Percentiles rank a stretch among this genome's conserved stretches.
Conservation (phyloP, 352 stramenopile species). For the Peronospora tabacina region DNA sequence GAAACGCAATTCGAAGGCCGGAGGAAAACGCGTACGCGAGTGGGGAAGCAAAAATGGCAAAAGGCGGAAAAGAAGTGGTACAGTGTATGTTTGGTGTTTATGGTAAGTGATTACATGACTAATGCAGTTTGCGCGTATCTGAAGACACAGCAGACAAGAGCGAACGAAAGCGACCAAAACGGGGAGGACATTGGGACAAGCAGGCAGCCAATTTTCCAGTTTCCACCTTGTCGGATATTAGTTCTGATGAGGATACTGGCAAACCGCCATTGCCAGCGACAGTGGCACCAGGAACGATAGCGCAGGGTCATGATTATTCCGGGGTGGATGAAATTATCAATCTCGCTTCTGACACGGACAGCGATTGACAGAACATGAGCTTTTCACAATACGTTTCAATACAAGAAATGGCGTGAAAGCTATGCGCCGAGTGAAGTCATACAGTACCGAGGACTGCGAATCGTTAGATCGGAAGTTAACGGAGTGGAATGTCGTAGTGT, state of each 20-base stretch:
- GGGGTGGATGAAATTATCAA: slow-evolving; percentile 33
- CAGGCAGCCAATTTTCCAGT: slow-evolving; percentile 9
- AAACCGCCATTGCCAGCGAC: slow-evolving; percentile 16
- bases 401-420: background rate
- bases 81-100: background rate
- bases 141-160: slow-evolving; percentile 13
- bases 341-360: slow-evolving; percentile 45
- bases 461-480: slow-evolving; percentile 17
- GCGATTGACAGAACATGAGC: slow-evolving; percentile 21
- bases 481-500: slow-evolving; percentile 61
- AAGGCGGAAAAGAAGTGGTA: slow-evolving; percentile 35
- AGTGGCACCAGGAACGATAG: slow-evolving; percentile 12
- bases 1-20: slow-evolving; percentile 5
- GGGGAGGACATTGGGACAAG: slow-evolving; percentile 9
- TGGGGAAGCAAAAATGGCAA: slow-evolving; percentile 14
- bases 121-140: background rate
- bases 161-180: slow-evolving; percentile 15
- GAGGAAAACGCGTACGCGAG: slow-evolving; percentile 13
- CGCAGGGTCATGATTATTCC: slow-evolving; percentile 5
- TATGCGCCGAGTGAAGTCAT: slow-evolving; percentile 1
- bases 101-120: slow-evolving; percentile 6
- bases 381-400: background rate
- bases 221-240: slow-evolving; percentile 35
- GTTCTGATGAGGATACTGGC: slow-evolving; percentile 28
- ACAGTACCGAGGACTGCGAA: background rate